These are phyloP conservation scores for Blepharisma undulans DNA, from an alignment of 169 alveolate species.

Conservation along the genomic window DNA sequence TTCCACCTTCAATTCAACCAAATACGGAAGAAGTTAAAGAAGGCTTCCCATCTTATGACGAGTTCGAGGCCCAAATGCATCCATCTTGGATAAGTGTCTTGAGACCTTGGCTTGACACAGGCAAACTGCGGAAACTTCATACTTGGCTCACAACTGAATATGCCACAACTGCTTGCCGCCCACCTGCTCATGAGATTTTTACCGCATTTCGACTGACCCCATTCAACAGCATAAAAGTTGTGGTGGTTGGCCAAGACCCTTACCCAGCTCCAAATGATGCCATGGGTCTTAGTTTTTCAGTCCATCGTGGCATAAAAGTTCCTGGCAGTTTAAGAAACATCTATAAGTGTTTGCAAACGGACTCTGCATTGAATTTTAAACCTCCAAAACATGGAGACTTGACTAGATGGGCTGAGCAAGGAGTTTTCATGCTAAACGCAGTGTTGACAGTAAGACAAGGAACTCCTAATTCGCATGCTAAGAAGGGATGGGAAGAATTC, in stretches of 20 bases:
- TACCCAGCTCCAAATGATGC: slow-evolving; percentile 96
- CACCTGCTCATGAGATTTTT: slow-evolving; percentile 79
- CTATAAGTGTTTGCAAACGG: slow-evolving; percentile 90
- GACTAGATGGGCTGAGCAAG: slow-evolving; percentile 97
- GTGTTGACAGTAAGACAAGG: slow-evolving; percentile 93
- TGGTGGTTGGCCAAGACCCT: slow-evolving; percentile 99
- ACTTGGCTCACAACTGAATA: slow-evolving; percentile 35
- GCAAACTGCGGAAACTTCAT: not conserved
- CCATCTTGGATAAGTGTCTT: slow-evolving; percentile 24
- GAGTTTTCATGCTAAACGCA: slow-evolving; percentile 96
- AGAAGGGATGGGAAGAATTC: slow-evolving; percentile 86
- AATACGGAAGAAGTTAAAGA: not conserved
- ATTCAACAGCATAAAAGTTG: slow-evolving; percentile 91
- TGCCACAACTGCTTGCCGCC: slow-evolving; percentile 61
- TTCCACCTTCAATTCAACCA: not conserved
- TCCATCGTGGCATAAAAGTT: slow-evolving; percentile 90
- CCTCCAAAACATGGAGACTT: slow-evolving; percentile 95
- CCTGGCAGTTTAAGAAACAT: slow-evolving; percentile 98
- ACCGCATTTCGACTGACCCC: slow-evolving; percentile 78
- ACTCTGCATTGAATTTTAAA: slow-evolving; percentile 60
- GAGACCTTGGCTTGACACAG: not conserved
- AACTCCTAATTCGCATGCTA: slow-evolving; percentile 91
- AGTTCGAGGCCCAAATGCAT: slow-evolving; percentile 21
- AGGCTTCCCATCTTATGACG: not conserved
- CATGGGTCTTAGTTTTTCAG: slow-evolving; percentile 97